These are phyloP conservation scores for Quercus variabilis DNA, from an alignment of 306 rosid genomes.

Conservation along the genomic window DNA sequence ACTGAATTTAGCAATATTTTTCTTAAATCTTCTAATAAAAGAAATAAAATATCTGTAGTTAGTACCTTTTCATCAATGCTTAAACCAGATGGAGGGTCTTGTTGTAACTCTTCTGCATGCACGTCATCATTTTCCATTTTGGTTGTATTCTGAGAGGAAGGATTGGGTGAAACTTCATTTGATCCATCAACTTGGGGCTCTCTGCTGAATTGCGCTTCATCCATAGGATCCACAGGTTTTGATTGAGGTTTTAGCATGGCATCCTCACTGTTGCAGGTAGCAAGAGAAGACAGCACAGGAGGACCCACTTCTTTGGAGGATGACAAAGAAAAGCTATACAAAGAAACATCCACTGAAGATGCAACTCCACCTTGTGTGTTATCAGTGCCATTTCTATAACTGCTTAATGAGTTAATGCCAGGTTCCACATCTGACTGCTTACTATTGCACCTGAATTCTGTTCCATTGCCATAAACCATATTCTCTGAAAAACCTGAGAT, in stretches of 20 bases:
- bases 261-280: background rate
- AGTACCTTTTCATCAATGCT: constrained; percentile 14
- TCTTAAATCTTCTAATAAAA: background rate
- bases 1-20: too few relatives aligned
- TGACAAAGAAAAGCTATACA: constrained; percentile 18
- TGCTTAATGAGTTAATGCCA: background rate
- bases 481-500: background rate
- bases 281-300: constrained; percentile 11
- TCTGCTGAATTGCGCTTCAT: background rate
- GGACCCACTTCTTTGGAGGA: constrained; percentile 20
- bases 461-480: background rate
- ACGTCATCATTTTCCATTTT: background rate
- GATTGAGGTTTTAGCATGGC: constrained; percentile 3
- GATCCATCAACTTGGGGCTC: background rate
- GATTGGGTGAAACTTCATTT: background rate
- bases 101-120: constrained; percentile 7
- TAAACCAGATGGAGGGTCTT: constrained; percentile 5
- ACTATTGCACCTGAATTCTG: background rate
- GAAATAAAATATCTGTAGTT: background rate
- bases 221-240: constrained; percentile 14
- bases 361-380: constrained; percentile 2
- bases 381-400: background rate
- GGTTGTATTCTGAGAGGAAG: constrained; percentile 1
- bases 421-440: constrained; percentile 4
- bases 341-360: constrained; percentile 12